Evolutionary conservation across 1,284 basidiomycete species (phyloP).

Genomic region (Grifola frondosa): DNA sequence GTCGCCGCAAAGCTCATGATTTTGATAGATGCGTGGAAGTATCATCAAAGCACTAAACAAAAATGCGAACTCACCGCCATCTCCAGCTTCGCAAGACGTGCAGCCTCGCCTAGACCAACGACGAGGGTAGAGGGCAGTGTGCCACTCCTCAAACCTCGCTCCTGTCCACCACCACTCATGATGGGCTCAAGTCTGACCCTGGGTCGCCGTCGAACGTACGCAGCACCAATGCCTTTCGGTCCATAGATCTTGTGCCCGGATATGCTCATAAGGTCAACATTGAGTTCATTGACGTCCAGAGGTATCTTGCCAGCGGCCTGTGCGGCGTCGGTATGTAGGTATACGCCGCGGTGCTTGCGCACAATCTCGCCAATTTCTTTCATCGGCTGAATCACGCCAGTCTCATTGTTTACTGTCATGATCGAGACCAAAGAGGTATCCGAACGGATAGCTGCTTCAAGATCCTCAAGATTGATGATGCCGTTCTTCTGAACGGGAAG

Average conservation of each 20-base stretch:
- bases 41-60: slow-evolving; percentile 47
- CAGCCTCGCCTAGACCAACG: slow-evolving; percentile 95
- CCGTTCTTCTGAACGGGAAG: slow-evolving; percentile 91
- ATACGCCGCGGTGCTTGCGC: slow-evolving; percentile 82
- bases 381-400: slow-evolving; percentile 97
- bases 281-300: slow-evolving; percentile 93
- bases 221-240: slow-evolving; percentile 95
- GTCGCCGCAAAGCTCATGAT: slow-evolving; percentile 31
- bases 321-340: slow-evolving; percentile 98
- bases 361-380: slow-evolving; percentile 91
- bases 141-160: slow-evolving; percentile 92
- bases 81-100: slow-evolving; percentile 87
- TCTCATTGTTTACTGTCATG: slow-evolving; percentile 99
- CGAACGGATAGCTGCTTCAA: slow-evolving; percentile 36
- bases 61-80: slow-evolving; percentile 74
- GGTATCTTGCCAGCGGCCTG: slow-evolving; percentile 94
- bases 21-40: slow-evolving; percentile 33
- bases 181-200: slow-evolving; percentile 95
- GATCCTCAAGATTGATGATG: slow-evolving; percentile 51
- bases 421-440: slow-evolving; percentile 61
- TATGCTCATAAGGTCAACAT: slow-evolving; percentile 94
- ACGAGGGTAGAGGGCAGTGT: slow-evolving; percentile 90
- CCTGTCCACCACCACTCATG: slow-evolving; percentile 95
- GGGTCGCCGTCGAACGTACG: slow-evolving; percentile 91
- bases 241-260: slow-evolving; percentile 99